Evolutionary conservation across 805 yeast species (phyloP).

Genomic region (Cyberlindnera veronae): DNA sequence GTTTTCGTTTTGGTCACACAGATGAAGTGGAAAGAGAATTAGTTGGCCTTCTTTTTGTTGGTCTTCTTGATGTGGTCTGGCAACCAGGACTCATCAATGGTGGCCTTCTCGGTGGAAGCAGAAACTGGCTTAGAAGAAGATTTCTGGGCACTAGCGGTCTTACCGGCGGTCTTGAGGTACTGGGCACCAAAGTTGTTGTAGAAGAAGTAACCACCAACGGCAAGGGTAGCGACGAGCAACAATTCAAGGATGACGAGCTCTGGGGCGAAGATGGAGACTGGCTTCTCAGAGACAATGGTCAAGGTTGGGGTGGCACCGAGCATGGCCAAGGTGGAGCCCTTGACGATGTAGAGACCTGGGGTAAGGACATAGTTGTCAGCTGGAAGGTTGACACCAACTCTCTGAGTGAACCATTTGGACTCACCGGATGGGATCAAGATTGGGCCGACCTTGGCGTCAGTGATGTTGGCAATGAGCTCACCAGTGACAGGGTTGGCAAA

Average conservation of each 20-base stretch:
- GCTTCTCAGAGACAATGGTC: constrained; percentile 56
- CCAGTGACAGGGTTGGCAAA: constrained; percentile 54
- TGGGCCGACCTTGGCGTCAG: constrained; percentile 64
- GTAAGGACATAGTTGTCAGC: constrained; percentile 55
- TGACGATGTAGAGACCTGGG: constrained; percentile 55
- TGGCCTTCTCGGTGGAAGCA: constrained; percentile 29
- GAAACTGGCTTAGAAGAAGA: constrained; percentile 9
- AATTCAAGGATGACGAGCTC: constrained; percentile 62
- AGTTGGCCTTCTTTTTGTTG: constrained; percentile 23
- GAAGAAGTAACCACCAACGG: constrained; percentile 45
- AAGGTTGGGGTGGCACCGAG: constrained; percentile 58
- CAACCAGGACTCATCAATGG: constrained; percentile 50
- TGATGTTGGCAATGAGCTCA: constrained; percentile 53
- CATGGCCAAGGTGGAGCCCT: constrained; percentile 46
- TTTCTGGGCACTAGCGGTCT: constrained; percentile 25
- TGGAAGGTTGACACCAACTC: constrained; percentile 52
- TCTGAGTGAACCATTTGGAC: constrained; percentile 50
- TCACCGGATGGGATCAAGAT: constrained; percentile 48
- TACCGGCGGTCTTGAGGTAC: constrained; percentile 37
- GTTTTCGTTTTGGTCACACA: too few species aligned
- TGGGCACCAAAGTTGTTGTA: constrained; percentile 43
- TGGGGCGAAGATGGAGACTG: constrained; percentile 70
- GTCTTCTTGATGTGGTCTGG: constrained; percentile 50
- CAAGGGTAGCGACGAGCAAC: constrained; percentile 47
- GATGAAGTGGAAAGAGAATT: too few species aligned